Conservation (phyloP, 768 basidiomycete species). For the Clitopilus passeckerianus region DNA sequence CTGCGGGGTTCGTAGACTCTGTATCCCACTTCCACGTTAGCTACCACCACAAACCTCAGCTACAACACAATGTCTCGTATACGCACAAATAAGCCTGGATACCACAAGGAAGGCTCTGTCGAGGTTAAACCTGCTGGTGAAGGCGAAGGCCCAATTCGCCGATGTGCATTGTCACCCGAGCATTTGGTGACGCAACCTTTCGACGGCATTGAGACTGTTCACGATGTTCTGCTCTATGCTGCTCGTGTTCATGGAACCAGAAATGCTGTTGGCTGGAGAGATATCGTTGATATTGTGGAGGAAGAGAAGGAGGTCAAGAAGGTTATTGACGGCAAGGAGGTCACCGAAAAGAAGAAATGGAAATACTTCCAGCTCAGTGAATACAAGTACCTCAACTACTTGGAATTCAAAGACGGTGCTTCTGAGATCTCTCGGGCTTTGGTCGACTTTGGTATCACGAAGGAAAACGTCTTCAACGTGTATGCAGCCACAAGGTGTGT, state of each 20-base stretch:
- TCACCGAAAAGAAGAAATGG: slow-evolving; percentile 91
- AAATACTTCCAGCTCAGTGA: slow-evolving; percentile 90
- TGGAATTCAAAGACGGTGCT: slow-evolving; percentile 64
- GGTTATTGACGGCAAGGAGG: slow-evolving; percentile 75
- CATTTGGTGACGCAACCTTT: slow-evolving; percentile 57
- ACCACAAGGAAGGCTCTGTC: slow-evolving; percentile 60
- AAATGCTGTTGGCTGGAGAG: slow-evolving; percentile 77
- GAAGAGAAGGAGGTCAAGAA: slow-evolving; percentile 91
- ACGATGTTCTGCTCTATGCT: slow-evolving; percentile 73
- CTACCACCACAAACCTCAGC: slow-evolving; percentile 7
- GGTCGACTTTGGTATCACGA: slow-evolving; percentile 61
- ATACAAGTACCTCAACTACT: slow-evolving; percentile 76
- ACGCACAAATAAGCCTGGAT: slow-evolving; percentile 35
- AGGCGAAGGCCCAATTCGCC: slow-evolving; percentile 55
- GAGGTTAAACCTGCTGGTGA: slow-evolving; percentile 39
- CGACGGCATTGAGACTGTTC: slow-evolving; percentile 76
- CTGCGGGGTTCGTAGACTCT: background rate
- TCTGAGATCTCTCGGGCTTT: slow-evolving; percentile 68
- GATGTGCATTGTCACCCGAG: slow-evolving; percentile 51
- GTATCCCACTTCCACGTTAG: background rate
- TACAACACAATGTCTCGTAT: slow-evolving; percentile 23
- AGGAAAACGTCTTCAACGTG: slow-evolving; percentile 81
- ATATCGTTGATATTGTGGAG: slow-evolving; percentile 62
- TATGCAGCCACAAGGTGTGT: slow-evolving; percentile 80
- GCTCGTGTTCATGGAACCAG: slow-evolving; percentile 71